Base-by-base conservation (phyloP, 768 basidiomycete species). In the Peribolospora kevripleyi region DNA sequence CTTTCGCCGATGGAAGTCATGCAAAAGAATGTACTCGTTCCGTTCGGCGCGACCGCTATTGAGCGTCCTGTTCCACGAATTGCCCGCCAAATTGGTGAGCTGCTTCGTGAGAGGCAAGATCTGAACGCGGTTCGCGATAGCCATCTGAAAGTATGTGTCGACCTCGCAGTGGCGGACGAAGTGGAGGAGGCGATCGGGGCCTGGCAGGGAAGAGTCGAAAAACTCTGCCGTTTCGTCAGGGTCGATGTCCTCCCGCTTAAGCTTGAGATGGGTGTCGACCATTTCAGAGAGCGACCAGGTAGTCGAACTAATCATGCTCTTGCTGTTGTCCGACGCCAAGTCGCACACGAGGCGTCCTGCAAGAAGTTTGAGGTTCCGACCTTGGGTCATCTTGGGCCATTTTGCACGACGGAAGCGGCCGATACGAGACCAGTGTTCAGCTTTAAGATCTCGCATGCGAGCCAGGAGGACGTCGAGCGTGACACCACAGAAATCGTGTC, bases 281-380 rank as follows among this genome's bases (percentile, higher is more conserved):
- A 98, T 95, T 68, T 98, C 93, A 7, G 85, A 86, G 53, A 97
- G 70, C 3, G 90, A 91, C 93, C 93, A 98, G 1, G 93, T 97
- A 4, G 87, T 95, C 3, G 93, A 97, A 0, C 80, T 70, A 65
- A 98, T 97, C 86, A 95, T 91, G 25, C 83, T 80, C 87, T 88
- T 93, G 10, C 85, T 86, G 41, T 84, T 85, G 60, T 97, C 91
- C 62, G 86, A 88, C 3, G 85, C 82, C 42, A 98, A 74, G 66
- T 98, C 93, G 59, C 87, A 88, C 4, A 95, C 70, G 62, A 98
- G 65, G 38, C 93, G 74, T 3, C 93, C 93, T 52, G 77, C 77
- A 48, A 93, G 62, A 61, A 95, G 81, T 60, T 74, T 77, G 51
- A 87, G 68, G 63, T 95, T 95, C 10, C 80, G 76, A 0, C 86